phyloP scores from a whole-genome alignment of 2,329 filamentous ascomycete genomes.

The Verticillium longisporum region DNA sequence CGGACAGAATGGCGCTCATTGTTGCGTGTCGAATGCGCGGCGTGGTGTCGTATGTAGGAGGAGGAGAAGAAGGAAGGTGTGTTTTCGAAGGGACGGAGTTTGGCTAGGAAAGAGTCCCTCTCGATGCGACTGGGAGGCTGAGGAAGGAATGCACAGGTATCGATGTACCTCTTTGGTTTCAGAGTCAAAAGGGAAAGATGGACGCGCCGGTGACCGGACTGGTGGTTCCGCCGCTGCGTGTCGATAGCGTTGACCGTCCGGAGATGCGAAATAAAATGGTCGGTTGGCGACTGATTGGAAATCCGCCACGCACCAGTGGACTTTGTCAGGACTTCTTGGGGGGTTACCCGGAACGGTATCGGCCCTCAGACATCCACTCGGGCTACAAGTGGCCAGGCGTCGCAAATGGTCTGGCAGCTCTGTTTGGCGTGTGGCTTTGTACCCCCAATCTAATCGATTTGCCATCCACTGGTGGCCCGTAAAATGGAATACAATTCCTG shows the following conservation, averaged over 20 bases:
- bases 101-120: not conserved
- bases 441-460: too few species aligned
- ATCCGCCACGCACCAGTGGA: slow-evolving; percentile 11
- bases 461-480: too few species aligned
- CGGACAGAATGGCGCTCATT: slow-evolving; percentile 97
- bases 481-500: too few species aligned
- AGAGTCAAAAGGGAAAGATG: not conserved
- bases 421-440: too few species aligned
- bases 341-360: not conserved
- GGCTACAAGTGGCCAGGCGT: too few species aligned
- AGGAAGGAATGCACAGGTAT: too few species aligned
- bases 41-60: not conserved
- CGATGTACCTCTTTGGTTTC: not conserved
- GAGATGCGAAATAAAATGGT: slow-evolving; percentile 9
- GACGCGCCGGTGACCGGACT: not conserved
- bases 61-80: not conserved
- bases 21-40: slow-evolving; percentile 14
- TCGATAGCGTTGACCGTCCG: not conserved
- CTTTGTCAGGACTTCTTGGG: not conserved
- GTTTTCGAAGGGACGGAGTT: not conserved
- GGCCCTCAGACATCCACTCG: not conserved
- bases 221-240: too few species aligned
- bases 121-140: not conserved
- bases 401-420: too few species aligned
- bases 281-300: slow-evolving; percentile 9